phyloP scores from a whole-genome alignment of 345 rosid genomes.

The Populus deltoides region DNA sequence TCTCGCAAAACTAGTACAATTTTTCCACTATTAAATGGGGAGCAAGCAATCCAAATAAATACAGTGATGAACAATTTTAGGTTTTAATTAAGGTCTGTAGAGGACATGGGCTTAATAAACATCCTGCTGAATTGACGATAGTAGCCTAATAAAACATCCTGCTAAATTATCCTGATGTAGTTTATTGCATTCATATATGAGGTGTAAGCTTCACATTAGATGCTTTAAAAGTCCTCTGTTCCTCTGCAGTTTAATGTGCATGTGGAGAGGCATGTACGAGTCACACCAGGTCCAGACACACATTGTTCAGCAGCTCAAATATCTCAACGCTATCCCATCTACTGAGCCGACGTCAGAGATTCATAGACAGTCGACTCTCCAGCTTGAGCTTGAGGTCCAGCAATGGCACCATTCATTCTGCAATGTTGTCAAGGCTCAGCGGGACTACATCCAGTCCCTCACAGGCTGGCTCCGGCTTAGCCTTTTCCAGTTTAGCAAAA shows the following conservation, averaged over 20 bases:
- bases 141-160: background rate
- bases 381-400: constrained; percentile 86
- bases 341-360: constrained; percentile 85
- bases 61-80: background rate
- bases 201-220: background rate
- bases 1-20: background rate
- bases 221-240: background rate
- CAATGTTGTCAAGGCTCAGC: constrained; percentile 70
- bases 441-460: constrained; percentile 79
- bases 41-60: background rate
- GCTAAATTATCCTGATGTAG: background rate
- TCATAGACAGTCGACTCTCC: constrained; percentile 84
- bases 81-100: background rate
- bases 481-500: constrained; percentile 80
- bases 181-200: background rate
- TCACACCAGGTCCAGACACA: constrained; percentile 95
- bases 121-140: too few species aligned
- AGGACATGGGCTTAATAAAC: background rate
- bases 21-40: background rate
- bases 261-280: constrained; percentile 99
- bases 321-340: constrained; percentile 81
- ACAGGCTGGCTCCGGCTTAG: constrained; percentile 94
- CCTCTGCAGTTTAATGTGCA: constrained; percentile 67
- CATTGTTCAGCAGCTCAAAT: constrained; percentile 94
- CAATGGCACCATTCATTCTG: constrained; percentile 94